Evolutionary conservation across 2,329 filamentous ascomycete genomes (phyloP).

Genomic region (Colletotrichum phormii): DNA sequence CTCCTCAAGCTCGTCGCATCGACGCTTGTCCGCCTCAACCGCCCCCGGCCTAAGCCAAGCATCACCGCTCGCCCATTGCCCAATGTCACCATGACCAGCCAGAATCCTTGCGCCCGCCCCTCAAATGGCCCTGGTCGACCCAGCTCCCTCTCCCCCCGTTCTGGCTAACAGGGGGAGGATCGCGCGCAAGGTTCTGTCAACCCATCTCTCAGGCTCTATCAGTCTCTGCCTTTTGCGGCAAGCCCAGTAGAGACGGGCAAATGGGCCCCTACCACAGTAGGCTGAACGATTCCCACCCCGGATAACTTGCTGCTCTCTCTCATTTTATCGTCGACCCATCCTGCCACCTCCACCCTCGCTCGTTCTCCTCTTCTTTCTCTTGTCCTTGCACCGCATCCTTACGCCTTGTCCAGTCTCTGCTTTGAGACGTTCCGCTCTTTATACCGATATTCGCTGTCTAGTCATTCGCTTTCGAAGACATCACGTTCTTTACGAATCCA

Average conservation of each 20-base stretch:
- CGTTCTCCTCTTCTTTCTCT: constrained; percentile 33
- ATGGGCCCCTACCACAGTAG: not conserved
- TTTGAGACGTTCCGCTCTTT: constrained; percentile 37
- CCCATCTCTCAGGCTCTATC: not conserved
- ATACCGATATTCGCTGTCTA: constrained; percentile 35
- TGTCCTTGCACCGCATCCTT: constrained; percentile 36
- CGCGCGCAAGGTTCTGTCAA: constrained; percentile 21
- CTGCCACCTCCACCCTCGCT: constrained; percentile 27
- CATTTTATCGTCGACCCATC: constrained; percentile 38
- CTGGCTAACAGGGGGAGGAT: constrained; percentile 26
- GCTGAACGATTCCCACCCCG: not conserved
- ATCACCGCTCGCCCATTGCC: constrained; percentile 4
- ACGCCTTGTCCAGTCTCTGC: constrained; percentile 32
- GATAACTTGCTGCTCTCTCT: constrained; percentile 19
- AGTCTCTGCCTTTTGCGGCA: not conserved
- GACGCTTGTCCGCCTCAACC: constrained; percentile 1
- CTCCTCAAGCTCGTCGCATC: not conserved
- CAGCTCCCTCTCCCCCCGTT: constrained; percentile 6
- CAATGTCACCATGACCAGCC: constrained; percentile 35
- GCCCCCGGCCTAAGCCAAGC: constrained; percentile 5
- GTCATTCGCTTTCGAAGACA: constrained; percentile 17
- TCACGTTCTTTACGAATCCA: constrained; percentile 31
- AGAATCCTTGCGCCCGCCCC: constrained; percentile 24
- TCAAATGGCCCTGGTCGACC: constrained; percentile 22
- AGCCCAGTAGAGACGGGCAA: not conserved